These are phyloP conservation scores for Tetracladium maxilliforme DNA, from an alignment of 2,329 filamentous ascomycete genomes.

Conservation along the genomic window DNA sequence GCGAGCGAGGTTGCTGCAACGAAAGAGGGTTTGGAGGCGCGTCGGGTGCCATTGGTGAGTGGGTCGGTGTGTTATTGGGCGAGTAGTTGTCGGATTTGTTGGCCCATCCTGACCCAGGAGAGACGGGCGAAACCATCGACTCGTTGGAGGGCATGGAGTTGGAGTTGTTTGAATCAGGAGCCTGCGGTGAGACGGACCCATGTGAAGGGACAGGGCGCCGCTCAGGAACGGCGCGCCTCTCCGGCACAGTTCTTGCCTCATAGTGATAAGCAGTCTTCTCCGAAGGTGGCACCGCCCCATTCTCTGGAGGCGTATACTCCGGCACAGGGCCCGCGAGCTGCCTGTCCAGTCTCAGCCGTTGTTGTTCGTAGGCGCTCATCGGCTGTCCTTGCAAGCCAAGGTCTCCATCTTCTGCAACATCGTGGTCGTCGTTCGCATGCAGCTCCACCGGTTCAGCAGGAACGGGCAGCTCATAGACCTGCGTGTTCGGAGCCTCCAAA, in stretches of 20 bases:
- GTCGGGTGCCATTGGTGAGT: conserved; percentile 7
- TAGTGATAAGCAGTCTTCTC: conserved; percentile 13
- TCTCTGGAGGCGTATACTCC: conserved; percentile 21
- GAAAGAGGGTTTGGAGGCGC: conserved; percentile 4
- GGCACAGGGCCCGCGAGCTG: conserved; percentile 34
- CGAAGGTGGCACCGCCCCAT: conserved; percentile 14
- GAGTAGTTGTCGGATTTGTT: too few relatives aligned
- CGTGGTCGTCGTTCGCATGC: conserved; percentile 9
- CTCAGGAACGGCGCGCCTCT: conserved; percentile 12
- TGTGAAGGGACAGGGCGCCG: conserved; percentile 7
- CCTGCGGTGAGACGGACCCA: conserved; percentile 3
- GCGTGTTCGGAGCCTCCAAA: too few relatives aligned
- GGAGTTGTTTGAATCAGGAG: conserved; percentile 4
- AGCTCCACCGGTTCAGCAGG: conserved; percentile 10
- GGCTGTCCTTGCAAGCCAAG: conserved; percentile 16
- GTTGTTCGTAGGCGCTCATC: conserved; percentile 33
- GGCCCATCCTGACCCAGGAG: too few relatives aligned
- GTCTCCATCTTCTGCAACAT: conserved; percentile 7
- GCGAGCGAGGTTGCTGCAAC: conserved; percentile 10
- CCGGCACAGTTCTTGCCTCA: conserved; percentile 14
- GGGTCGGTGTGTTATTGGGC: too few relatives aligned
- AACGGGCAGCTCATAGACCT: conserved; percentile 11
- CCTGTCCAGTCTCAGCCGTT: conserved; percentile 32
- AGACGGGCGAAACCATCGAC: too few relatives aligned
- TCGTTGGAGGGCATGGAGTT: too few relatives aligned